A percentile compares a stretch with the other conserved stretches of the same genome.
Evolutionary conservation across 148 eudicot genomes (phyloP).

Genomic region (Drosera capensis): DNA sequence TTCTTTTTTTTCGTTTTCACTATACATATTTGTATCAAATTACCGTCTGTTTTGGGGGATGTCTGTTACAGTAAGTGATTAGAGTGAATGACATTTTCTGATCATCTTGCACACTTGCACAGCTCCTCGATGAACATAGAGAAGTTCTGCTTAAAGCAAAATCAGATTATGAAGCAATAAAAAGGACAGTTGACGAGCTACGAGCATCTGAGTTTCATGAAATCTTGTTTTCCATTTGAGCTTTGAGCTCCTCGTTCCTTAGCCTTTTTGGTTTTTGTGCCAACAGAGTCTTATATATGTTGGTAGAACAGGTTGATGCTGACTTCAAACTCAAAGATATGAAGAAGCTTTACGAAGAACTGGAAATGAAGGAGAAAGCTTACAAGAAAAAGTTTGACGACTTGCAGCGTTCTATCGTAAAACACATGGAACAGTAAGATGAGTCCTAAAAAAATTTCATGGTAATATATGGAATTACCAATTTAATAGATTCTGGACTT

Average conservation of each 20-base stretch:
- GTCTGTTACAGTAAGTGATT: conserved; percentile 3
- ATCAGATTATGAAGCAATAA: conserved; percentile 54
- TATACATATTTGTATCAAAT: too few species aligned
- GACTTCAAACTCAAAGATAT: conserved; percentile 85
- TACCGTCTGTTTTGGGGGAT: too few species aligned
- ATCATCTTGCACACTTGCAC: conserved; percentile 1
- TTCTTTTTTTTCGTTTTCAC: too few species aligned
- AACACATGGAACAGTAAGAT: conserved; percentile 90
- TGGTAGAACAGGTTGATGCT: conserved; percentile 66
- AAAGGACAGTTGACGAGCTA: conserved; percentile 65
- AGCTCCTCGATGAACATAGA: conserved; percentile 80
- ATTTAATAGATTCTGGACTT: not conserved
- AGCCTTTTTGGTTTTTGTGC: not conserved
- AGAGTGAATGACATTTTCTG: not conserved
- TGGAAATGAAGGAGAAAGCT: conserved; percentile 74
- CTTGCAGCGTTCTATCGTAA: conserved; percentile 39
- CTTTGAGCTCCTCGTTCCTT: not conserved
- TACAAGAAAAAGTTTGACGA: conserved; percentile 67
- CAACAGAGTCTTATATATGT: conserved; percentile 3
- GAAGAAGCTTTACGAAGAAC: conserved; percentile 65
- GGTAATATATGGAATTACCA: not conserved
- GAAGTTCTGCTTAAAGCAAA: conserved; percentile 72
- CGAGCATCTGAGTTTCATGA: conserved; percentile 75
- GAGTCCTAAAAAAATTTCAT: not conserved
- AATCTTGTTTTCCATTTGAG: not conserved